Conservation (phyloP, 805 yeast species). For the Starmerella tilneyi region DNA sequence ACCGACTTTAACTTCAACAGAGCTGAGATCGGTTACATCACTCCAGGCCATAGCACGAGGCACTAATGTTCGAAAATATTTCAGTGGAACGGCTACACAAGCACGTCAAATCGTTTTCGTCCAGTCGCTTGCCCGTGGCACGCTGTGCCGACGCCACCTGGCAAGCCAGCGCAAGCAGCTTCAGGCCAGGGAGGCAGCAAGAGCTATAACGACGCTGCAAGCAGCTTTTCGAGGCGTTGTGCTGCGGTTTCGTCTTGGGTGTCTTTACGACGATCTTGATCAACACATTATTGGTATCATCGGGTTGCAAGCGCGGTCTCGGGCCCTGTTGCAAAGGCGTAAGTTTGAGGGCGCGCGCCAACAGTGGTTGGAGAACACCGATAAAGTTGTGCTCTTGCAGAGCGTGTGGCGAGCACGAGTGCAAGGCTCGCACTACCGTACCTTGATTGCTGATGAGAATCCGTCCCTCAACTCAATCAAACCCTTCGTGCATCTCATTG, state of each 20-base stretch:
- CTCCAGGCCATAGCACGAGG: slow-evolving; percentile 54
- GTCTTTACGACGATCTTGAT: slow-evolving; percentile 31
- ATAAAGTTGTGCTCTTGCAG: slow-evolving; percentile 62
- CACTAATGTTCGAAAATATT: slow-evolving; percentile 31
- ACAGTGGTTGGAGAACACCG: slow-evolving; percentile 47
- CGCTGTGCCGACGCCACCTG: slow-evolving; percentile 20
- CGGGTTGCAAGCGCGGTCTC: slow-evolving; percentile 29
- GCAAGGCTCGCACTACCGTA: slow-evolving; percentile 61
- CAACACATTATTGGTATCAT: slow-evolving; percentile 28
- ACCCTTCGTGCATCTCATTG: slow-evolving; percentile 63
- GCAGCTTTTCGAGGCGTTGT: slow-evolving; percentile 33
- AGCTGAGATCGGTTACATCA: slow-evolving; percentile 28
- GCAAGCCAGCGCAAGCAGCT: slow-evolving; percentile 1
- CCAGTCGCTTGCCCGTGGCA: slow-evolving; percentile 52
- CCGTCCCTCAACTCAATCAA: slow-evolving; percentile 72
- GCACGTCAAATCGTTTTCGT: slow-evolving; percentile 26
- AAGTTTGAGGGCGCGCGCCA: slow-evolving; percentile 27
- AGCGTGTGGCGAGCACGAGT: slow-evolving; percentile 57
- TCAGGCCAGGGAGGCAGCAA: not conserved
- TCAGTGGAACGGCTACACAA: slow-evolving; percentile 4
- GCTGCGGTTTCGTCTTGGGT: slow-evolving; percentile 29
- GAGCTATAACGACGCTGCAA: slow-evolving; percentile 29
- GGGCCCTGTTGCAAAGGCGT: slow-evolving; percentile 31
- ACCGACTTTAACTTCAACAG: not conserved
- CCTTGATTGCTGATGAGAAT: slow-evolving; percentile 55